These are phyloP conservation scores for Coemansia sp. DNA, from an alignment of 192 early-diverging fungal genomes.

Conservation along the genomic window DNA sequence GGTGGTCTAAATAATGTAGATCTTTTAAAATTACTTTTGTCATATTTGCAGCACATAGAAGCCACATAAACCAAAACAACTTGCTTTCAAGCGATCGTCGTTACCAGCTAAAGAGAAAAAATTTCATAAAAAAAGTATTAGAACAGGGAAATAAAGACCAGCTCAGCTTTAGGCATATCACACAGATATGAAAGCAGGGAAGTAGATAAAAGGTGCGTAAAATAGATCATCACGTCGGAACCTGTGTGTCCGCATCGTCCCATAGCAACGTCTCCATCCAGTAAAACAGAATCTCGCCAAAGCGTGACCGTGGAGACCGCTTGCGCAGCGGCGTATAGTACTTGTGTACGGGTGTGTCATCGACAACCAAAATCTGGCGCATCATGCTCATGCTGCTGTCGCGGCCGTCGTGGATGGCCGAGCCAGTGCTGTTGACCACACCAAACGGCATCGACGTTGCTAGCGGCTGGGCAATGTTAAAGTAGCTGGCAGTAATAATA, in stretches of 20 bases:
- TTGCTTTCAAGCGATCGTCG: too few species aligned
- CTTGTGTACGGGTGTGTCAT: slow-evolving; percentile 42
- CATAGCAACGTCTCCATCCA: slow-evolving; percentile 59
- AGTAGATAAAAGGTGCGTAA: too few species aligned
- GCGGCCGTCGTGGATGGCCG: slow-evolving; percentile 7
- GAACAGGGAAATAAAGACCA: neutral
- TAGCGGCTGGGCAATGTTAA: slow-evolving; percentile 44
- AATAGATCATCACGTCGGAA: slow-evolving; percentile 39
- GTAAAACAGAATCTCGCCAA: slow-evolving; percentile 56
- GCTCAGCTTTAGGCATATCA: neutral
- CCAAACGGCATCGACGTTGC: slow-evolving; percentile 25
- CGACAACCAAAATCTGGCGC: slow-evolving; percentile 53
- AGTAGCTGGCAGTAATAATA: slow-evolving; percentile 51
- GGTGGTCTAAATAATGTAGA: too few species aligned
- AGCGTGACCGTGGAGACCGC: slow-evolving; percentile 42
- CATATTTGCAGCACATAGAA: too few species aligned
- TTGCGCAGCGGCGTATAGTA: slow-evolving; percentile 48
- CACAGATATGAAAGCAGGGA: neutral
- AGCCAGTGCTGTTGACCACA: slow-evolving; percentile 30
- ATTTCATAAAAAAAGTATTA: neutral
- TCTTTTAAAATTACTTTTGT: too few species aligned
- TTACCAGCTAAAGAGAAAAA: too few species aligned
- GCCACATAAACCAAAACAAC: too few species aligned
- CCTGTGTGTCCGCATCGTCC: slow-evolving; percentile 42
- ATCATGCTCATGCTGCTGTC: slow-evolving; percentile 38